Evolutionary conservation across 306 rosid genomes (phyloP).

Genomic region (Prunus davidiana): DNA sequence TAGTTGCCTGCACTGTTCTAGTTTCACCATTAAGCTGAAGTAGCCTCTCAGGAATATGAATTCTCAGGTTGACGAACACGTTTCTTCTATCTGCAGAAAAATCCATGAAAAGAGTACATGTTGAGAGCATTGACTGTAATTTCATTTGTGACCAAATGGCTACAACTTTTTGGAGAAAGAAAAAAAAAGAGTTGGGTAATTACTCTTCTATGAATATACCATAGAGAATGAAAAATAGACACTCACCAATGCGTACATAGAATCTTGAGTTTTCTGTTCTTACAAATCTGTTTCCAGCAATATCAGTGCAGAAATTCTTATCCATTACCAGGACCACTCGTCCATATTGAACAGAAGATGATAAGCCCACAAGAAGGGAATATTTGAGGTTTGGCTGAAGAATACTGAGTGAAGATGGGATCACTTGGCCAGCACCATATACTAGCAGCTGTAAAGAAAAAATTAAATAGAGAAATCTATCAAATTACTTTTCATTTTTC

Average conservation of each 20-base stretch:
- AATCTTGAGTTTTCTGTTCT: conserved; percentile 70
- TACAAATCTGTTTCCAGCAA: conserved; percentile 70
- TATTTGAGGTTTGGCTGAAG: conserved; percentile 62
- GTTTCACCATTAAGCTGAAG: conserved; percentile 63
- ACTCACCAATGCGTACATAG: conserved; percentile 74
- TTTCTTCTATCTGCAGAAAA: conserved; percentile 70
- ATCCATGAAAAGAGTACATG: conserved; percentile 7
- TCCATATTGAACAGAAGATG: conserved; percentile 52
- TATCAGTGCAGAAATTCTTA: conserved; percentile 71
- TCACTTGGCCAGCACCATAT: conserved; percentile 83
- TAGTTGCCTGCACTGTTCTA: conserved; percentile 80
- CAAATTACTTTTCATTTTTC: conserved; percentile 12
- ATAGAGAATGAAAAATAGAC: neutral
- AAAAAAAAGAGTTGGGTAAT: neutral
- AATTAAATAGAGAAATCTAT: conserved; percentile 13
- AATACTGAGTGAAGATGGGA: conserved; percentile 69
- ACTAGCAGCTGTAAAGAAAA: conserved; percentile 66
- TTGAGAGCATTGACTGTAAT: neutral
- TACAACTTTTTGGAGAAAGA: neutral
- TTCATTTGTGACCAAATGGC: neutral
- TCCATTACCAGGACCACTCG: conserved; percentile 81
- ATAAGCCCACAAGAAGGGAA: conserved; percentile 60
- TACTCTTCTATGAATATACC: neutral
- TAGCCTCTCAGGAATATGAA: conserved; percentile 61
- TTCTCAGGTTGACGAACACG: conserved; percentile 56